Conservation (phyloP, 345 rosid species). For the Eucalyptus pauciflora region DNA sequence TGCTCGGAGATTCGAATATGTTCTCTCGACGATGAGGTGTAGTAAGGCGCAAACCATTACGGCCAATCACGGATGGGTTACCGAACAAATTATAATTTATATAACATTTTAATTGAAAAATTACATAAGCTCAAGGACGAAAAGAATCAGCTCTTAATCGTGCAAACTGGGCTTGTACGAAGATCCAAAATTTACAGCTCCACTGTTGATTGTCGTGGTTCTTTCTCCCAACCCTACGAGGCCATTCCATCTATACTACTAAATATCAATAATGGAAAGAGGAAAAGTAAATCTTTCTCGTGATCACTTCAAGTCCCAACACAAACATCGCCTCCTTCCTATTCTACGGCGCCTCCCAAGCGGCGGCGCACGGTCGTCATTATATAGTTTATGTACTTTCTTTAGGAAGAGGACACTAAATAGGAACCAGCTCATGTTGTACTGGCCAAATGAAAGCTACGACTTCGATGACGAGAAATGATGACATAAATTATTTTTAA, state of each 20-base stretch:
- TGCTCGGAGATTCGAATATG: too few species aligned
- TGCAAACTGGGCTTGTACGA: neutral
- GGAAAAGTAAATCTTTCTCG: neutral
- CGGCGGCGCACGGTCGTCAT: neutral
- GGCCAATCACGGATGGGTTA: fast-evolving
- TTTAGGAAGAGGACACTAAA: too few species aligned
- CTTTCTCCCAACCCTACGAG: neutral
- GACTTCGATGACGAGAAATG: neutral
- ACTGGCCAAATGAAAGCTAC: neutral
- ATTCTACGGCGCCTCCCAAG: neutral
- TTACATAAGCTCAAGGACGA: neutral
- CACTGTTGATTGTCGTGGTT: neutral
- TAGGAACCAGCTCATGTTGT: neutral
- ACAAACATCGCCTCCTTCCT: neutral
- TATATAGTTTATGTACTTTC: neutral
- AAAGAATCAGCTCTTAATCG: neutral
- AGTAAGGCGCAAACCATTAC: too few species aligned
- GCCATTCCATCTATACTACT: neutral
- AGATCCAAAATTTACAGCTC: neutral
- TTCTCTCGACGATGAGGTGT: too few species aligned
- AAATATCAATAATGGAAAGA: neutral
- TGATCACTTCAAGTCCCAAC: neutral
- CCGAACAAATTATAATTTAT: neutral
- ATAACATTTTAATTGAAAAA: neutral
- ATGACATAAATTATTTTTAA: neutral